Evolutionary conservation across 192 early-diverging fungal genomes (phyloP).

Genomic region (Cladochytrium replicatum): DNA sequence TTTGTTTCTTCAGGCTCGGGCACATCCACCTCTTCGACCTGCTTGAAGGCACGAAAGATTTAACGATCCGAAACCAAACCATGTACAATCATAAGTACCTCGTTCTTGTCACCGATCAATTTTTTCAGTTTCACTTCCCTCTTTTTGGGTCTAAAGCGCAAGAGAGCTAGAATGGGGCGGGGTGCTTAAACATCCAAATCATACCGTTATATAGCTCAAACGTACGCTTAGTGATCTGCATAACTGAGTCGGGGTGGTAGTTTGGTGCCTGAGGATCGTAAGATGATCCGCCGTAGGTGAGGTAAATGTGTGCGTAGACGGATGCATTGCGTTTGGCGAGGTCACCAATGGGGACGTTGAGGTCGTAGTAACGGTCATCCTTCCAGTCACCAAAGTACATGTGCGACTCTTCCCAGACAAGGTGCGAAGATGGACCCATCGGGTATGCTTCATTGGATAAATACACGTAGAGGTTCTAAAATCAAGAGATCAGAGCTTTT

Average conservation of each 20-base stretch:
- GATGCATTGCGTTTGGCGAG: constrained; percentile 38
- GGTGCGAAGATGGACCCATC: constrained; percentile 1
- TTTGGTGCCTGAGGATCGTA: constrained; percentile 5
- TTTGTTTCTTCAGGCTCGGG: background rate
- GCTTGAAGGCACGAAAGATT: background rate
- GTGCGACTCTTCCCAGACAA: constrained; percentile 27
- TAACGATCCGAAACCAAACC: too few species aligned
- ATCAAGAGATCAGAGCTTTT: background rate
- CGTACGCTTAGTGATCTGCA: constrained; percentile 20
- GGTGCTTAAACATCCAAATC: background rate
- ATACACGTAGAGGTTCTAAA: constrained; percentile 24
- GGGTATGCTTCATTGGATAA: constrained; percentile 13
- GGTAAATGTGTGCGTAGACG: constrained; percentile 38
- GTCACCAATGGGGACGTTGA: constrained; percentile 14
- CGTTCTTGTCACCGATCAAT: constrained; percentile 16
- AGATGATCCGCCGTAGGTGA: constrained; percentile 14
- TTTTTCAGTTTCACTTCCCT: constrained; percentile 30
- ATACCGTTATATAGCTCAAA: background rate
- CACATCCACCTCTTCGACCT: background rate
- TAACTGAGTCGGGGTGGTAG: constrained; percentile 4
- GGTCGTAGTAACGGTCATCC: constrained; percentile 15
- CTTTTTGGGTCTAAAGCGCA: constrained; percentile 22
- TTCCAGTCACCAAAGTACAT: constrained; percentile 26
- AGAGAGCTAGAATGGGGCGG: background rate
- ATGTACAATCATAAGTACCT: background rate